Conservation (phyloP, 2,329 filamentous ascomycete species). For the Bisporella sp. region DNA sequence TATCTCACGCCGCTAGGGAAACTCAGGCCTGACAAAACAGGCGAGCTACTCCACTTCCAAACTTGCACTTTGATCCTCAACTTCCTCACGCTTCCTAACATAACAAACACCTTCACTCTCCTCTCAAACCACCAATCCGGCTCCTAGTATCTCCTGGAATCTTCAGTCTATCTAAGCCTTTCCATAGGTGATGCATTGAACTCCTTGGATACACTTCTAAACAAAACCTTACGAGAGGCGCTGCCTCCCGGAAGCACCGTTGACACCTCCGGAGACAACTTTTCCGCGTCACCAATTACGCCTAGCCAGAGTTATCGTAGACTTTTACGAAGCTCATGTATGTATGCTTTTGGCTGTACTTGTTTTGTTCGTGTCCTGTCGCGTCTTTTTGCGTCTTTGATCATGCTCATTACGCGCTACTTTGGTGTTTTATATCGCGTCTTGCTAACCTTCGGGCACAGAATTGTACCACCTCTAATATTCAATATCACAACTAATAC, state of each 20-base stretch:
- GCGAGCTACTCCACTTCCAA: constrained; percentile 12
- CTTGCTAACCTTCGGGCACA: constrained; percentile 17
- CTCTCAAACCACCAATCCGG: constrained; percentile 16
- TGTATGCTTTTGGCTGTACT: constrained; percentile 8
- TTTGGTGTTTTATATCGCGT: constrained; percentile 18
- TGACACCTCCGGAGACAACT: constrained; percentile 15
- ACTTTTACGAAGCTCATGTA: constrained; percentile 15
- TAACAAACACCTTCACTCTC: constrained; percentile 27
- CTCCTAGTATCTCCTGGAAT: neutral
- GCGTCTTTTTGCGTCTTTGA: constrained; percentile 14
- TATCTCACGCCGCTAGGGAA: too few relatives aligned
- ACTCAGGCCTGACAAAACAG: constrained; percentile 15
- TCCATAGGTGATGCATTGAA: constrained; percentile 12
- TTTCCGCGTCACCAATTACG: constrained; percentile 10
- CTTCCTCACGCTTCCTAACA: constrained; percentile 14
- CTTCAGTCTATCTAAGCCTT: too few relatives aligned
- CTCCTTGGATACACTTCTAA: constrained; percentile 4
- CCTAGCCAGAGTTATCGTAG: constrained; percentile 3
- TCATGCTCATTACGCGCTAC: constrained; percentile 15
- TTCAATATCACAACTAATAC: neutral
- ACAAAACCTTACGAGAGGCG: neutral
- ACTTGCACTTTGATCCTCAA: constrained; percentile 20
- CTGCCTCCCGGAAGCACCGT: constrained; percentile 15
- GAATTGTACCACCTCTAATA: constrained; percentile 12
- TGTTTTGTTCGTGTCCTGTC: constrained; percentile 4